These are phyloP conservation scores for Aspergillus novoparasiticus DNA, from an alignment of 2,329 filamentous ascomycete genomes.

Conservation along the genomic window DNA sequence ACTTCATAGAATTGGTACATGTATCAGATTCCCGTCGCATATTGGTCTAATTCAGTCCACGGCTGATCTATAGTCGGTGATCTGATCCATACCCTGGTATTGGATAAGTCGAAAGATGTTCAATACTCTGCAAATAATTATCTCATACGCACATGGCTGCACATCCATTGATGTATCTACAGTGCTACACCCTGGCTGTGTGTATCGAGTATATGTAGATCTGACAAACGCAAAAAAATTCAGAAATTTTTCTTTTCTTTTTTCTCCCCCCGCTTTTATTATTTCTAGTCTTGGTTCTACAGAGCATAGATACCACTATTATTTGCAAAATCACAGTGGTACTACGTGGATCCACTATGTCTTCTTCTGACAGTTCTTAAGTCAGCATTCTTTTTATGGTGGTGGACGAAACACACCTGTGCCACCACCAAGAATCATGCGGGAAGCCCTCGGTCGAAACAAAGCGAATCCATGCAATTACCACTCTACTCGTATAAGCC, in stretches of 20 bases:
- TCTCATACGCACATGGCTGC: constrained; percentile 1
- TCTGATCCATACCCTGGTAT: background rate
- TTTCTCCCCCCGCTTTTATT: background rate
- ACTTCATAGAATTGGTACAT: background rate
- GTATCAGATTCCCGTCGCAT: background rate
- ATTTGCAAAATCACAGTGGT: background rate
- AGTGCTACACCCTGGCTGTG: background rate
- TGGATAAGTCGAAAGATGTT: constrained; percentile 5
- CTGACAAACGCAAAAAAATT: background rate
- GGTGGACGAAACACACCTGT: background rate
- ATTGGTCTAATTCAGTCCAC: background rate
- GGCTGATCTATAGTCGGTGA: background rate
- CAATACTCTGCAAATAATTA: constrained; percentile 6
- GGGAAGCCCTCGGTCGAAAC: background rate
- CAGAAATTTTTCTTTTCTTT: background rate
- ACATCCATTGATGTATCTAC: constrained; percentile 9
- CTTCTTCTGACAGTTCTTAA: constrained; percentile 5
- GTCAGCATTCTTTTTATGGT: background rate
- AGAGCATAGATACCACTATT: background rate
- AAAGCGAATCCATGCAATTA: constrained; percentile 1
- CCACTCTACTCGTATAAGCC: background rate
- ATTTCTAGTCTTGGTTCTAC: background rate
- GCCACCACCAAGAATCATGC: background rate
- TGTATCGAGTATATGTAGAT: background rate
- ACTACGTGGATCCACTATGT: constrained; percentile 2